These are phyloP conservation scores for Calocybe gangraenosa DNA, from an alignment of 768 basidiomycete genomes.

Conservation along the genomic window DNA sequence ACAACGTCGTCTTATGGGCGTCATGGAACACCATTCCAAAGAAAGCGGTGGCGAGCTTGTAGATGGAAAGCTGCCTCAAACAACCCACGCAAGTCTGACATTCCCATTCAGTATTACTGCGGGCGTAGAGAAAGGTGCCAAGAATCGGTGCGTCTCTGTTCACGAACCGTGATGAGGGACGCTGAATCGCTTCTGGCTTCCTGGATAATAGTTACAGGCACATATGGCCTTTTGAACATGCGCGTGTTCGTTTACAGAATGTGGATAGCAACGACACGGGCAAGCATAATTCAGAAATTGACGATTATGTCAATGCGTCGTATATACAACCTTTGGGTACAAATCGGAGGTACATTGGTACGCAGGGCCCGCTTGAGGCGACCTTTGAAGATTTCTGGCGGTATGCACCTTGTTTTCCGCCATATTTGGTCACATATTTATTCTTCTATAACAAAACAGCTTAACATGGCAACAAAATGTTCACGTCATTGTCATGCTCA, in stretches of 20 bases:
- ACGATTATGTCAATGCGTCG: conserved; percentile 94
- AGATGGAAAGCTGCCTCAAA: conserved; percentile 5
- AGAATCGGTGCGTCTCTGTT: conserved; percentile 65
- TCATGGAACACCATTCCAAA: conserved; percentile 86
- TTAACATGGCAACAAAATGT: conserved; percentile 94
- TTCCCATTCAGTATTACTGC: conserved; percentile 95
- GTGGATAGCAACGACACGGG: background rate
- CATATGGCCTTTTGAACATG: conserved; percentile 97
- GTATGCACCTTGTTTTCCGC: conserved; percentile 39
- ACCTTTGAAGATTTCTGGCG: conserved; percentile 96
- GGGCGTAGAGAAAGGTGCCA: conserved; percentile 89
- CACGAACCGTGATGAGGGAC: background rate
- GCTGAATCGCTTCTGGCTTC: conserved; percentile 2
- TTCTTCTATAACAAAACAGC: conserved; percentile 27
- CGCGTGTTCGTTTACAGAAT: conserved; percentile 71
- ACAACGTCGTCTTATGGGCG: conserved; percentile 80
- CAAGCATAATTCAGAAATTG: background rate
- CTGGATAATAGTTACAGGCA: conserved; percentile 69
- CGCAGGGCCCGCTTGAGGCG: conserved; percentile 88
- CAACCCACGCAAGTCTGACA: conserved; percentile 11
- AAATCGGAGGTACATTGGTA: conserved; percentile 83
- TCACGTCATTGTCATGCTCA: conserved; percentile 95
- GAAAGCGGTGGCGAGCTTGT: conserved; percentile 38
- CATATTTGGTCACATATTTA: background rate
- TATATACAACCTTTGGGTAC: conserved; percentile 88